Evolutionary conservation across 768 basidiomycete species (phyloP).

Genomic region (Auricularia sp.): DNA sequence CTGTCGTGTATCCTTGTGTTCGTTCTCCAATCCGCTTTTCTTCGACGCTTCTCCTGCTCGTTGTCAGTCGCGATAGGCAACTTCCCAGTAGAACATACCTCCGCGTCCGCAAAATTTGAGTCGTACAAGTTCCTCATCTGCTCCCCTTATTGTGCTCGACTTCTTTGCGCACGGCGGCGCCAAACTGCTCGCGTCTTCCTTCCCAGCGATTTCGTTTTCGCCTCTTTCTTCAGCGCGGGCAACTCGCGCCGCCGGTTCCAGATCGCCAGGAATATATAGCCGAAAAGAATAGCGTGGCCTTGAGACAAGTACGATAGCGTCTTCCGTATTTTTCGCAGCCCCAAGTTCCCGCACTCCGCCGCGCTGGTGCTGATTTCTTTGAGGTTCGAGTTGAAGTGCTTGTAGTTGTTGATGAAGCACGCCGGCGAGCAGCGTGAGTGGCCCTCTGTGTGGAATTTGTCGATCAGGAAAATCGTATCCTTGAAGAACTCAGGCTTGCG

Average conservation of each 20-base stretch:
- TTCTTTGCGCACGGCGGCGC: too few relatives aligned
- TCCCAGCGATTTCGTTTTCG: too few relatives aligned
- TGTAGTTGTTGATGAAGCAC: conserved; percentile 21
- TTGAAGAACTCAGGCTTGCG: conserved; percentile 23
- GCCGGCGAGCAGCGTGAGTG: conserved; percentile 26
- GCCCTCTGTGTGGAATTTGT: conserved; percentile 24
- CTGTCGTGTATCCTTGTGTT: too few relatives aligned
- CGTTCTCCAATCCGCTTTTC: too few relatives aligned
- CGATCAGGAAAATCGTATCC: conserved; percentile 26
- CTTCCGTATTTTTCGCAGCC: conserved; percentile 20
- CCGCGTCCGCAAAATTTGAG: too few relatives aligned
- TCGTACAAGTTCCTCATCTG: too few relatives aligned
- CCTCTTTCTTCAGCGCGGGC: too few relatives aligned
- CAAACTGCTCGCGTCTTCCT: too few relatives aligned
- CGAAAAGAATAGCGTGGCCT: conserved; percentile 20
- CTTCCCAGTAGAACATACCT: too few relatives aligned
- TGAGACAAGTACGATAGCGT: conserved; percentile 23
- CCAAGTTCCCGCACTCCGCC: conserved; percentile 27
- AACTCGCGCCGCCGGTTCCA: background rate
- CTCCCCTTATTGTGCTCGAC: too few relatives aligned
- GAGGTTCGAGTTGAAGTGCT: conserved; percentile 18
- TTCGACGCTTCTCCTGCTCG: too few relatives aligned
- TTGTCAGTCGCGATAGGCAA: too few relatives aligned
- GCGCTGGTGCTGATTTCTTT: conserved; percentile 16
- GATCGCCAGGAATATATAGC: conserved; percentile 11